Percentiles rank a stretch among this genome's conserved stretches.
These are phyloP conservation scores for Nidula microcarpa DNA, from an alignment of 768 basidiomycete species.

Conservation along the genomic window DNA sequence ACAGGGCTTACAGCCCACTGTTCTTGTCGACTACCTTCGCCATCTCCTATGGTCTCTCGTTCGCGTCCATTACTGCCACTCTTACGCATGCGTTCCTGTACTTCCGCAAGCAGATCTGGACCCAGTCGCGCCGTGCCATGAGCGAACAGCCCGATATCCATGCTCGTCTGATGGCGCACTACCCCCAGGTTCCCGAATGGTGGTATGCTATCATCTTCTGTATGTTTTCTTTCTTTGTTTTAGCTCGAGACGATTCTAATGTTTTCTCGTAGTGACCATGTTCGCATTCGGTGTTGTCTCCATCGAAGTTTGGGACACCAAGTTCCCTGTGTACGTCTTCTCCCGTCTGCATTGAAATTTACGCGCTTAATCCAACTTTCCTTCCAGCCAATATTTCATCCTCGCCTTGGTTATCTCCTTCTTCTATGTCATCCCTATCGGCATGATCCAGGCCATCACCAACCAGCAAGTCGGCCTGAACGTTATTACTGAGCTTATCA, in stretches of 20 bases:
- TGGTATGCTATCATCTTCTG: slow-evolving; percentile 74
- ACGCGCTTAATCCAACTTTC: neutral
- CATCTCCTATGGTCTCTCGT: slow-evolving; percentile 77
- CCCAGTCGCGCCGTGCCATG: slow-evolving; percentile 65
- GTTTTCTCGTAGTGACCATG: slow-evolving; percentile 40
- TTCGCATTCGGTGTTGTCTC: slow-evolving; percentile 65
- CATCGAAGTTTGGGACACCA: slow-evolving; percentile 73
- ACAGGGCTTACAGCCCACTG: slow-evolving; percentile 57
- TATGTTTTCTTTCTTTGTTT: slow-evolving; percentile 27
- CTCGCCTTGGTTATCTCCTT: slow-evolving; percentile 63
- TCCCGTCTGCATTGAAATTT: slow-evolving; percentile 3
- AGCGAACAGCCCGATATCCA: slow-evolving; percentile 83
- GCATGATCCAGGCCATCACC: slow-evolving; percentile 69
- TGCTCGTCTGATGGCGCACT: slow-evolving; percentile 74
- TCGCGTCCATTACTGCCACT: slow-evolving; percentile 76
- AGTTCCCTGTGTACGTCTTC: slow-evolving; percentile 63
- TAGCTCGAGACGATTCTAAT: slow-evolving; percentile 1
- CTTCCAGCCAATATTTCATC: slow-evolving; percentile 47
- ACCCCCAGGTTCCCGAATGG: slow-evolving; percentile 79
- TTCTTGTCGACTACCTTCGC: slow-evolving; percentile 74
- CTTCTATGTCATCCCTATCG: slow-evolving; percentile 70
- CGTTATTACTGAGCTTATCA: slow-evolving; percentile 79
- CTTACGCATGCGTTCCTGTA: slow-evolving; percentile 68
- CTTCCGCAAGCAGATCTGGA: slow-evolving; percentile 78
- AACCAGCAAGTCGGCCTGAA: slow-evolving; percentile 74